Evolutionary conservation across 1,139 yeast genomes (phyloP).

Genomic region (Kodamaea plutei): DNA sequence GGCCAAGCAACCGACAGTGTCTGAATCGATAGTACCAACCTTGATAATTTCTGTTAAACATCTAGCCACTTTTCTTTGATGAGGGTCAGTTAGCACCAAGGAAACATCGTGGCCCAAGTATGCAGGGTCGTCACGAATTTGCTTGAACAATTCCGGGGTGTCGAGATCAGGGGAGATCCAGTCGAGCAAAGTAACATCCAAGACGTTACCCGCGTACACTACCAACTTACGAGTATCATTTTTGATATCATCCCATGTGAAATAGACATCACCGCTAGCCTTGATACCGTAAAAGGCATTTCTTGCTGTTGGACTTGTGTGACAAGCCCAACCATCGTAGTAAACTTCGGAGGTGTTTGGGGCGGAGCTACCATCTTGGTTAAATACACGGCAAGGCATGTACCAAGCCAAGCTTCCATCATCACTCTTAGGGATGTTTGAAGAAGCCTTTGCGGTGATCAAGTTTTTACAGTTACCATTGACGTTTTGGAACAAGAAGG

Average conservation of each 20-base stretch:
- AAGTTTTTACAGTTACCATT: constrained; percentile 88
- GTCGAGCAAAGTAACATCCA: constrained; percentile 70
- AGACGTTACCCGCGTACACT: constrained; percentile 83
- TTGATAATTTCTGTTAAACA: constrained; percentile 85
- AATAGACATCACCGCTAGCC: constrained; percentile 72
- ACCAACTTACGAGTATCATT: constrained; percentile 73
- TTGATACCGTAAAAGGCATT: constrained; percentile 58
- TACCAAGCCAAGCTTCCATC: constrained; percentile 83
- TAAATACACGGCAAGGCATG: constrained; percentile 80
- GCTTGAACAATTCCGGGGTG: constrained; percentile 70
- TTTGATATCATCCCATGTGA: constrained; percentile 83
- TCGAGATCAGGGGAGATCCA: constrained; percentile 66
- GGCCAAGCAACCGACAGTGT: constrained; percentile 94
- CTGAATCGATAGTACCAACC: constrained; percentile 86
- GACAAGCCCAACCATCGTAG: constrained; percentile 89
- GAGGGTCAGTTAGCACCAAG: constrained; percentile 62
- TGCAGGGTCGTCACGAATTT: constrained; percentile 50
- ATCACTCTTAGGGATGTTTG: constrained; percentile 60
- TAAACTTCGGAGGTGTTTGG: constrained; percentile 60
- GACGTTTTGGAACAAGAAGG: constrained; percentile 89
- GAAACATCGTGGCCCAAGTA: constrained; percentile 81
- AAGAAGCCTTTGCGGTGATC: constrained; percentile 66
- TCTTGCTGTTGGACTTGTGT: constrained; percentile 70
- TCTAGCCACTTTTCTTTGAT: constrained; percentile 67
- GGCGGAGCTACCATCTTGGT: constrained; percentile 64